These are phyloP conservation scores for Saccharomycopsis javanensis DNA, from an alignment of 805 yeast genomes.

Conservation along the genomic window DNA sequence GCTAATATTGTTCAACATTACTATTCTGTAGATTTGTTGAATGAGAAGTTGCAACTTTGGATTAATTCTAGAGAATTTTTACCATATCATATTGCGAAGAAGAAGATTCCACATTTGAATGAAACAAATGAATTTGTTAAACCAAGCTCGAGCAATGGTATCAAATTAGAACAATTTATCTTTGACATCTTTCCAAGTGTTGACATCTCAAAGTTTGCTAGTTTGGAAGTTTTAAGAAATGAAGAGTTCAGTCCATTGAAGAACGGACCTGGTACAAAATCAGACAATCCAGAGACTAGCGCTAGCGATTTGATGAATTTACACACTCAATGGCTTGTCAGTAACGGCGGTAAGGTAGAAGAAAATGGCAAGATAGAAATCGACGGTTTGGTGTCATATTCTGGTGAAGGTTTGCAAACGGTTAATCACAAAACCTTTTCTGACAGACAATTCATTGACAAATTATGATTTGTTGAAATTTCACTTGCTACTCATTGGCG, in stretches of 20 bases:
- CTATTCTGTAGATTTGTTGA: conserved; percentile 71
- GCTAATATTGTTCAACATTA: conserved; percentile 97
- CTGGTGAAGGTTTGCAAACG: conserved; percentile 58
- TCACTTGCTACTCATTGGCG: no score
- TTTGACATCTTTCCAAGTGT: conserved; percentile 90
- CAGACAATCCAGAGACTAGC: conserved; percentile 82
- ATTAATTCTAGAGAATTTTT: conserved; percentile 49
- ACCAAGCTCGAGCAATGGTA: conserved; percentile 80
- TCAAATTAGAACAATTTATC: conserved; percentile 92
- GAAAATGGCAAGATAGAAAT: conserved; percentile 57
- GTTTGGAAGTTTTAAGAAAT: conserved; percentile 78
- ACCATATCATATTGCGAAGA: conserved; percentile 93
- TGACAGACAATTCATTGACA: conserved; percentile 6
- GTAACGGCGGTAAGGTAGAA: conserved; percentile 56
- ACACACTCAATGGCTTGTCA: conserved; percentile 63
- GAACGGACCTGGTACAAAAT: conserved; percentile 74
- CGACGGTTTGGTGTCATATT: conserved; percentile 61
- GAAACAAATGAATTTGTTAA: conserved; percentile 35
- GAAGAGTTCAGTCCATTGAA: conserved; percentile 92
- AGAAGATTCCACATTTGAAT: conserved; percentile 66
- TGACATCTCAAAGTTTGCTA: conserved; percentile 64
- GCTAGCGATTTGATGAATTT: conserved; percentile 51
- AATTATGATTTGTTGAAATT: neutral
- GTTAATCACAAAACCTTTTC: conserved; percentile 38
- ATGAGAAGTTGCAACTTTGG: conserved; percentile 57